Evolutionary conservation across 768 basidiomycete genomes (phyloP).

Genomic region (Amanita polypyramis): DNA sequence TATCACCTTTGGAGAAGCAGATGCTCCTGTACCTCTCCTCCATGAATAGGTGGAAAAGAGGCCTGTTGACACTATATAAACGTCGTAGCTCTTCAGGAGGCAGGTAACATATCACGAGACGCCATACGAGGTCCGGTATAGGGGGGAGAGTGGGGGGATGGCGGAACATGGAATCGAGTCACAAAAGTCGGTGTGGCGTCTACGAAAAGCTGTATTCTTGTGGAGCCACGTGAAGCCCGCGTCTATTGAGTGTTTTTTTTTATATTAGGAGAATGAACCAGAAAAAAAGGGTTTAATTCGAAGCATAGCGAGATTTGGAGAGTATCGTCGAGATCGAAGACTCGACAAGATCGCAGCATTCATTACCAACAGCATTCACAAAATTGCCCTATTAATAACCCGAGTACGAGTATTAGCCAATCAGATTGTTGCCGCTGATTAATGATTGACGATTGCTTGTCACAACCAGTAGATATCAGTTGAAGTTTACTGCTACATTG

Average conservation of each 20-base stretch:
- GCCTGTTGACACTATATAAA: conserved; percentile 15
- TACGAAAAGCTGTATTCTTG: not conserved
- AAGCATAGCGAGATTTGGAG: not conserved
- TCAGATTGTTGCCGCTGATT: not conserved
- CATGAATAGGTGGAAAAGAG: conserved; percentile 13
- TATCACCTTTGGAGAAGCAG: conserved; percentile 14
- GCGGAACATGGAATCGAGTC: not conserved
- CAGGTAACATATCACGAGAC: conserved; percentile 12
- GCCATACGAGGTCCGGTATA: conserved; percentile 17
- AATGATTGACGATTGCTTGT: not conserved
- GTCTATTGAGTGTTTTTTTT: not conserved
- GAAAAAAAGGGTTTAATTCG: not conserved
- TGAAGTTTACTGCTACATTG: not conserved
- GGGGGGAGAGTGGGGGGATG: not conserved
- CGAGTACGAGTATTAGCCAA: not conserved
- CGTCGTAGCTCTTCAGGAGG: conserved; percentile 11
- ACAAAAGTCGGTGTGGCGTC: not conserved
- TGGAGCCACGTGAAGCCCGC: not conserved
- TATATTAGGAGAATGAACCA: not conserved
- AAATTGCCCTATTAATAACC: not conserved
- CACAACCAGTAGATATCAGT: not conserved
- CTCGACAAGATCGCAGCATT: not conserved
- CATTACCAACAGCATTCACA: no score
- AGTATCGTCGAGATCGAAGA: not conserved
- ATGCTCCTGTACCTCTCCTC: conserved; percentile 14